Conservation (phyloP, 2,329 filamentous ascomycete genomes). For the Thyridium curvatum region DNA sequence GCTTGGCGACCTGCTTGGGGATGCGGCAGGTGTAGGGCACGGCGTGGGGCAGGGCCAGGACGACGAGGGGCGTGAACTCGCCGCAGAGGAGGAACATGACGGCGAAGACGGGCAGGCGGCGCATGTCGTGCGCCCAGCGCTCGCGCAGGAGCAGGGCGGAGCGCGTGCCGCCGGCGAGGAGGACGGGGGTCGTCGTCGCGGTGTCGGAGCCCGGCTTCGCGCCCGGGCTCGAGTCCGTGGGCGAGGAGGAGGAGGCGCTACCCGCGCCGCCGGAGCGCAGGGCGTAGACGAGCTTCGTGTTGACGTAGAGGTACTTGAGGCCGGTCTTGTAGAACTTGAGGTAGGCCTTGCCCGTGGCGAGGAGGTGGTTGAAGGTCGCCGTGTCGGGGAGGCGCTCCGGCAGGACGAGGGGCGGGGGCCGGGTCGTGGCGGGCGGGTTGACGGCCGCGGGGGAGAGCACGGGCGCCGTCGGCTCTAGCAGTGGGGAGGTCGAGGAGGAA, state of each 20-base stretch:
- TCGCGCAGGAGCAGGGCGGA: constrained; percentile 64
- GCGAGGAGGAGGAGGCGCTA: constrained; percentile 35
- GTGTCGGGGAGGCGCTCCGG: constrained; percentile 46
- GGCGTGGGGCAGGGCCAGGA: constrained; percentile 61
- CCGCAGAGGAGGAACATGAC: constrained; percentile 72
- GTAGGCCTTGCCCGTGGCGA: constrained; percentile 67
- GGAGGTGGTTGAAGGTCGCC: constrained; percentile 45
- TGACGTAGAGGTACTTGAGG: constrained; percentile 66
- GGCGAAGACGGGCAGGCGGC: constrained; percentile 73
- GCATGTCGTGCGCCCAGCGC: constrained; percentile 64
- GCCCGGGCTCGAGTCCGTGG: constrained; percentile 12
- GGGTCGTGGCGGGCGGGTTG: constrained; percentile 69
- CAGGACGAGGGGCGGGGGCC: constrained; percentile 61
- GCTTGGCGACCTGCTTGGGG: constrained; percentile 62
- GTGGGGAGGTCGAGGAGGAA: neutral
- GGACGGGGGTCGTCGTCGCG: constrained; percentile 24
- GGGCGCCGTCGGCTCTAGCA: neutral
- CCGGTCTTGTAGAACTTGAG: constrained; percentile 83
- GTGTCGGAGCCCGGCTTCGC: constrained; percentile 14
- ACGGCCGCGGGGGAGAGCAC: constrained; percentile 7
- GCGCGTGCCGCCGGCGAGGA: constrained; percentile 42
- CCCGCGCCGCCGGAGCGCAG: constrained; percentile 28
- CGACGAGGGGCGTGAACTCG: constrained; percentile 78
- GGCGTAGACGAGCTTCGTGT: constrained; percentile 47
- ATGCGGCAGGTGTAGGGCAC: constrained; percentile 81